These are phyloP conservation scores for Epichloe glyceriae DNA, from an alignment of 2,329 filamentous ascomycete genomes.

Conservation along the genomic window DNA sequence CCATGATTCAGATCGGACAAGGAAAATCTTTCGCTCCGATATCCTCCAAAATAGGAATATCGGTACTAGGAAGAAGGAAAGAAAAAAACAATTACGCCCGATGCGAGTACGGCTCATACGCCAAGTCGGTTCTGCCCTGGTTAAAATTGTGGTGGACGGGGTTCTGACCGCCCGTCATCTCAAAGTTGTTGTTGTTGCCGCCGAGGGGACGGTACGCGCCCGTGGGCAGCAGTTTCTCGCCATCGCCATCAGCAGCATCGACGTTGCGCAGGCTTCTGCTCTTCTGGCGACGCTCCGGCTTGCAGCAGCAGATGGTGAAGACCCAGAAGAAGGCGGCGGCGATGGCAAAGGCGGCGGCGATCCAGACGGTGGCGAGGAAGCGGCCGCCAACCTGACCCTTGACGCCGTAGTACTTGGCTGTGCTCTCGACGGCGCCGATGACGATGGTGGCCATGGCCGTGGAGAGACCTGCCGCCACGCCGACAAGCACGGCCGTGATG, in stretches of 20 bases:
- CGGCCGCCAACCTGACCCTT: slow-evolving; percentile 49
- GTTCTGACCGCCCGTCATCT: slow-evolving; percentile 19
- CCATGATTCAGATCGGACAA: neutral
- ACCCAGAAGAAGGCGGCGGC: slow-evolving; percentile 80
- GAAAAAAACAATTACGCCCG: slow-evolving; percentile 27
- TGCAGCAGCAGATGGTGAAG: slow-evolving; percentile 85
- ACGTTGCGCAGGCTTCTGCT: slow-evolving; percentile 19
- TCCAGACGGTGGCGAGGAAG: slow-evolving; percentile 65
- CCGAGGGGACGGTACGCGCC: slow-evolving; percentile 24
- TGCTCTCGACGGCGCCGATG: slow-evolving; percentile 36
- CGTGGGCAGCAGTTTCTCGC: slow-evolving; percentile 39
- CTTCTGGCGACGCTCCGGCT: slow-evolving; percentile 28
- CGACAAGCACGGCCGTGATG: slow-evolving; percentile 39
- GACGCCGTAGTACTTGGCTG: slow-evolving; percentile 60
- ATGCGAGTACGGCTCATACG: slow-evolving; percentile 53
- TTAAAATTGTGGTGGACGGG: slow-evolving; percentile 23
- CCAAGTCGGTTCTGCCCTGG: slow-evolving; percentile 31
- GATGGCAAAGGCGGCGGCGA: slow-evolving; percentile 65
- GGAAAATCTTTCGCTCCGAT: neutral
- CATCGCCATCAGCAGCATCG: slow-evolving; percentile 28
- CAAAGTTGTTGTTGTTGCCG: slow-evolving; percentile 16
- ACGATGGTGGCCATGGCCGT: slow-evolving; percentile 63
- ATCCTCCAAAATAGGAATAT: neutral
- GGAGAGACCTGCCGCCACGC: slow-evolving; percentile 57
- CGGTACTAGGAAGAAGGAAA: neutral